Base-by-base conservation (phyloP, 208 protist genomes). In the Wallacemonas sp. region DNA sequence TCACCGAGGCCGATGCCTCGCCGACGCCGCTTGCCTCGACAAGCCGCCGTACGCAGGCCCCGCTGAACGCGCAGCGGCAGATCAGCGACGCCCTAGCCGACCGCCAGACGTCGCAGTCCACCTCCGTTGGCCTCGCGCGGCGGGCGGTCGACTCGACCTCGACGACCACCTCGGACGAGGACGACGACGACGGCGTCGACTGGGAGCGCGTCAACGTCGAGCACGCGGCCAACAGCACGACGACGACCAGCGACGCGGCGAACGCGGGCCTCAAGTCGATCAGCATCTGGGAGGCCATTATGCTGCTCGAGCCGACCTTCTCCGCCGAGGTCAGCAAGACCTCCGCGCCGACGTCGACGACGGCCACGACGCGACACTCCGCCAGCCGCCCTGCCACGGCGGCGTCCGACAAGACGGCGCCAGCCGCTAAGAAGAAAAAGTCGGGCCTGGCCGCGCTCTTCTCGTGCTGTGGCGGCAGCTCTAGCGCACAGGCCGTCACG, bases 381-480 rank as follows among this genome's bases (percentile, higher is more conserved):
- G 31, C 41, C n/a, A 18, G 11, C 22, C 25, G 5, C 14, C 10
- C 10, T 14, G 29, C 46, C 11, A 28, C 36, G 26, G 25, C 8
- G 14, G 5, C 20, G 1, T 25, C 22, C 1, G 29, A 12, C 18
- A 29, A 54, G 10, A 16, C 50, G 25, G 23, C 23, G n/a, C n/a
- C n/a, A n/a, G n/a, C n/a, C 32, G 41, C n/a, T n/a, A 72, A 71
- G 20, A 46, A 46, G 49, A 67, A 75, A 31, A 72, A 75, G 45
- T 65, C 55, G 14, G 25, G 16, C 2, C 49, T 66, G 0, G 12
- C 44, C 3, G 54, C 61, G 0, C 39, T 79, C 31, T 73, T 80
- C 36, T 25, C 44, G 18, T 81, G 76, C 52, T 76, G 70, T 29
- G 45, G 67, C 18, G 57, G 55, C 61, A 36, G 41, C 18, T 54